These are phyloP conservation scores for Sporothrix curviconia DNA, from an alignment of 2,329 filamentous ascomycete genomes.

Conservation along the genomic window DNA sequence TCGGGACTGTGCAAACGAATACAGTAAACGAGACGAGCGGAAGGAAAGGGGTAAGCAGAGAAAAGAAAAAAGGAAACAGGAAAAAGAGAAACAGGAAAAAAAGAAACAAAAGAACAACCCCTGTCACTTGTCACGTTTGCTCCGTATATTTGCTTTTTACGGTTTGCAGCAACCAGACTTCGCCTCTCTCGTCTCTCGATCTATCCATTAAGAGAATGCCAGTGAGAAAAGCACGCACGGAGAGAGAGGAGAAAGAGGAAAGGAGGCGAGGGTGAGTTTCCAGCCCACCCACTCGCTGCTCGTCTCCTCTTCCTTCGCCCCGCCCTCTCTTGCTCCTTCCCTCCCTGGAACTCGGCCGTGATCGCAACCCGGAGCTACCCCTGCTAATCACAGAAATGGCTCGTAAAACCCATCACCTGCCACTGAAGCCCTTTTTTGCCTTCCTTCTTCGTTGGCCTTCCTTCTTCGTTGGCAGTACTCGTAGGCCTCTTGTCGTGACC, in stretches of 20 bases:
- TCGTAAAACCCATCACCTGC: not conserved
- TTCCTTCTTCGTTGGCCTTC: too few species aligned
- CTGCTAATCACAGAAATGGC: not conserved
- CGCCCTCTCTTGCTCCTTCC: not conserved
- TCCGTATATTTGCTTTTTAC: conserved; percentile 4
- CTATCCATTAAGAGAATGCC: not conserved
- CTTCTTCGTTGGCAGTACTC: too few species aligned
- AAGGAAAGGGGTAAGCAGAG: not conserved
- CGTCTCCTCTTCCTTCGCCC: not conserved
- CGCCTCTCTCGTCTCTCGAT: not conserved
- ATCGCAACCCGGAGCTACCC: not conserved
- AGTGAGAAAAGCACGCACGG: too few species aligned
- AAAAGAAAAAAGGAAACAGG: not conserved
- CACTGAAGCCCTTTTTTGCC: too few species aligned
- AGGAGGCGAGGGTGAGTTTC: not conserved
- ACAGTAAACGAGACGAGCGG: not conserved
- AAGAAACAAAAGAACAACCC: not conserved
- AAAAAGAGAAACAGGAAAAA: not conserved
- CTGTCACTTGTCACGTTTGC: too few species aligned
- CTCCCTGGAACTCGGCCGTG: not conserved
- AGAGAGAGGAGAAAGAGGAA: not conserved
- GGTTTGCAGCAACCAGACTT: not conserved
- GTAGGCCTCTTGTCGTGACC: too few species aligned
- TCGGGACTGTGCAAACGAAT: too few species aligned
- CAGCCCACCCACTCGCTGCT: not conserved